A percentile compares a stretch with the other conserved stretches of the same genome.
Conservation (phyloP, 768 basidiomycete genomes). For the Dioszegia aurantiaca region DNA sequence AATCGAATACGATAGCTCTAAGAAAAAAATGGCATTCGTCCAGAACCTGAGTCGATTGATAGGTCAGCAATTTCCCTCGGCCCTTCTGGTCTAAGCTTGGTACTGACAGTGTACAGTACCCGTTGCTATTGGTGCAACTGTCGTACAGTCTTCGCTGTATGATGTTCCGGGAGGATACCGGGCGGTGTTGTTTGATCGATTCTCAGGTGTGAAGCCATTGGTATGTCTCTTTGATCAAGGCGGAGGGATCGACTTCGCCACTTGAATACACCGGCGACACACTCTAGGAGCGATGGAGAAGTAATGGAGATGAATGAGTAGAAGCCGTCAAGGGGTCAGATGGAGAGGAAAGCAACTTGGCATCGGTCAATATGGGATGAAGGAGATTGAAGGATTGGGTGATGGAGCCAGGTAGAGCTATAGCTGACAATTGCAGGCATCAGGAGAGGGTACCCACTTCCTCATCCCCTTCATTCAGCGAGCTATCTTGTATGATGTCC, state of each 20-base stretch:
- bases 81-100: too few relatives aligned
- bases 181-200: conserved; percentile 98
- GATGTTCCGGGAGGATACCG: conserved; percentile 77
- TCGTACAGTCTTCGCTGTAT: conserved; percentile 59
- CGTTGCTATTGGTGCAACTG: conserved; percentile 57
- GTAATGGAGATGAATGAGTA: too few relatives aligned
- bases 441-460: conserved; percentile 91
- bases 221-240: conserved; percentile 54
- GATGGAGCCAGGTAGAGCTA: neutral
- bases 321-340: too few relatives aligned
- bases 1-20: neutral
- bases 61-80: conserved; percentile 15
- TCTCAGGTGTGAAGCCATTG: conserved; percentile 80
- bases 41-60: conserved; percentile 32
- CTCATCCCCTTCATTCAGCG: conserved; percentile 92
- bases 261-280: too few relatives aligned
- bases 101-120: conserved; percentile 59
- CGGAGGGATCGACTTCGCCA: neutral
- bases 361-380: too few relatives aligned
- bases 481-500: conserved; percentile 94
- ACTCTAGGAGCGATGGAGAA: too few relatives aligned
- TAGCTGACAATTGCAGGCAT: conserved; percentile 59
- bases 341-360: too few relatives aligned
- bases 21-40: conserved; percentile 32
- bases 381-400: neutral